Conservation (phyloP, 768 basidiomycete species). For the Scleroderma citrinum region DNA sequence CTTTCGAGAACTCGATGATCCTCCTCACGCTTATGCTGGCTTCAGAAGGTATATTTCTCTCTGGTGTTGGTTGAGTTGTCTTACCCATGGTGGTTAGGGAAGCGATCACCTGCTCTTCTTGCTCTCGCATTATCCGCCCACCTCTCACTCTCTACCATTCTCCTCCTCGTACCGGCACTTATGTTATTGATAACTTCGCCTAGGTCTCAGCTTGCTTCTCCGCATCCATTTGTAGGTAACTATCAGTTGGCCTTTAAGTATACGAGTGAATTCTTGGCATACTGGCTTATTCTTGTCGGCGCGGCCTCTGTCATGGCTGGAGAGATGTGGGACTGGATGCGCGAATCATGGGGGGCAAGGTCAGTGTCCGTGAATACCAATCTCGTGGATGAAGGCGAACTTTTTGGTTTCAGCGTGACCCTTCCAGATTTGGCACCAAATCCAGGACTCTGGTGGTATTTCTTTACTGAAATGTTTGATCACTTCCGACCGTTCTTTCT, state of each 20-base stretch:
- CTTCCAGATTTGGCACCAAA: constrained; percentile 92
- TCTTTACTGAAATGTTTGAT: constrained; percentile 99
- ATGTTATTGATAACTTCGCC: constrained; percentile 60
- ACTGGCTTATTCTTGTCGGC: constrained; percentile 38
- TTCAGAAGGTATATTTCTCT: constrained; percentile 44
- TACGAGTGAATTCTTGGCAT: constrained; percentile 43
- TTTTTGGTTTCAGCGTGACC: constrained; percentile 46
- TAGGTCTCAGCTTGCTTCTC: constrained; percentile 63
- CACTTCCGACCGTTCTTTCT: constrained; percentile 95
- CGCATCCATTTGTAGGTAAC: constrained; percentile 29
- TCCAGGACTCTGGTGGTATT: constrained; percentile 97
- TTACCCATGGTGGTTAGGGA: constrained; percentile 38
- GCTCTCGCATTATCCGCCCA: constrained; percentile 68
- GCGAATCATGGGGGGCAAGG: constrained; percentile 84
- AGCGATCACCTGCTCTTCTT: constrained; percentile 51
- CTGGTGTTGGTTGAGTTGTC: background rate
- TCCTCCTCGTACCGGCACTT: constrained; percentile 62
- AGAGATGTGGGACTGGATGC: constrained; percentile 63
- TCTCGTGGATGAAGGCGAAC: background rate
- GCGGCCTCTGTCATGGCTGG: constrained; percentile 49
- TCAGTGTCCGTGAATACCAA: constrained; percentile 25
- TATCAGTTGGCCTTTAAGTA: constrained; percentile 22
- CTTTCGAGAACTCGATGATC: constrained; percentile 71
- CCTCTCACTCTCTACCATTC: constrained; percentile 61
- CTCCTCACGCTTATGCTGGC: constrained; percentile 68